Conservation (phyloP, 2,329 filamentous ascomycete genomes). For the Talaromyces sp. region DNA sequence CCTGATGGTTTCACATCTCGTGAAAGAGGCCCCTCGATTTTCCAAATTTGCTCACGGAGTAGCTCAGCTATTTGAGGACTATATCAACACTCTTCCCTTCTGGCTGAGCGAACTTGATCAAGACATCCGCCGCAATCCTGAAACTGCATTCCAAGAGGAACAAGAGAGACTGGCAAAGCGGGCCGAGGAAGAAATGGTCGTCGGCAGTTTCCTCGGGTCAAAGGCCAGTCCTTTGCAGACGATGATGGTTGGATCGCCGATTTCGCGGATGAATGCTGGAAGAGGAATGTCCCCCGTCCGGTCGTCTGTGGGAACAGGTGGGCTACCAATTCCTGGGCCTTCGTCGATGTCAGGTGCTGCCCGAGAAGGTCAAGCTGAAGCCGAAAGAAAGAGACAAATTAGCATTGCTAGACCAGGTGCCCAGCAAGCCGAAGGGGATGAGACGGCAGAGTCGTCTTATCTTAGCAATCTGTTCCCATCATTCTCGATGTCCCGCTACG, state of each 20-base stretch:
- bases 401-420: not conserved
- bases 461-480: conserved; percentile 61
- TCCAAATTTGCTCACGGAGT: conserved; percentile 97
- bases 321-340: conserved; percentile 5
- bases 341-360: conserved; percentile 3
- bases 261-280: conserved; percentile 18
- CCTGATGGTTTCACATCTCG: conserved; percentile 84
- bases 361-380: conserved; percentile 6
- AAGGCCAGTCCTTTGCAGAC: conserved; percentile 26
- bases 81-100: conserved; percentile 93
- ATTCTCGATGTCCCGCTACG: conserved; percentile 77
- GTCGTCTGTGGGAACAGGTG: not conserved
- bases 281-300: conserved; percentile 21
- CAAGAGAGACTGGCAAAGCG: conserved; percentile 76
- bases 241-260: conserved; percentile 31
- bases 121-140: conserved; percentile 90
- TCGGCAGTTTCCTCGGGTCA: conserved; percentile 77
- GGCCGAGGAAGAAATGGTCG: conserved; percentile 81
- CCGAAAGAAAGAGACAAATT: conserved; percentile 4
- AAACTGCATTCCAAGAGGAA: conserved; percentile 84
- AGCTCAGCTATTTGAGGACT: conserved; percentile 86
- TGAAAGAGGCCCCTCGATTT: conserved; percentile 84
- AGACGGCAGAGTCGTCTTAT: conserved; percentile 5
- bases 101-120: conserved; percentile 90
- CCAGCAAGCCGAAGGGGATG: conserved; percentile 1